Percentiles rank a stretch among this genome's conserved stretches.
Evolutionary conservation across 202 grass and related monocot genomes (phyloP).

Genomic region (Hordeum pubiflorum): DNA sequence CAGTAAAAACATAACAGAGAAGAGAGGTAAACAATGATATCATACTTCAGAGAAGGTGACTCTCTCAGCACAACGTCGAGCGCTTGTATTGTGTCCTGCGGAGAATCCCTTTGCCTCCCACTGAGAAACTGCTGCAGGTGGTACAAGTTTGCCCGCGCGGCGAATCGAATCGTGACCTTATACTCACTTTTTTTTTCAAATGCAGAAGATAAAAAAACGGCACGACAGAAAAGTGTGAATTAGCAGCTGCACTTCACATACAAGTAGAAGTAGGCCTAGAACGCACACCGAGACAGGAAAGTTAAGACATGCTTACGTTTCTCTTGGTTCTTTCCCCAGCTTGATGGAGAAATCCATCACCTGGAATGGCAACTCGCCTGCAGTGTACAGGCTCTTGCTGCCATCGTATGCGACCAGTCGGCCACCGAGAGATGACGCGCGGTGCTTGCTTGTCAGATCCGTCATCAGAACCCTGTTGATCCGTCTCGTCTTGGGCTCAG

Average conservation of each 20-base stretch:
- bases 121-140: conserved; percentile 44
- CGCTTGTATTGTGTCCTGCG: conserved; percentile 61
- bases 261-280: background rate
- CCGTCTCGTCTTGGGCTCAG: conserved; percentile 25
- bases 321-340: conserved; percentile 22
- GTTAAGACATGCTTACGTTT: conserved; percentile 15
- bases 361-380: conserved; percentile 41
- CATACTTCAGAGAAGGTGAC: conserved; percentile 51
- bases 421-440: conserved; percentile 2
- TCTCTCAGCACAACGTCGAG: conserved; percentile 76
- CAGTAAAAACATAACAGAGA: background rate
- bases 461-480: conserved; percentile 34
- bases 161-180: conserved; percentile 49
- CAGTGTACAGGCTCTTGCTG: conserved; percentile 50
- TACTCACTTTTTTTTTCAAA: conserved; percentile 38
- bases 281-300: background rate
- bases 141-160: conserved; percentile 32
- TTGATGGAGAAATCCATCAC: conserved; percentile 45
- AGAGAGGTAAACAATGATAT: background rate
- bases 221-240: background rate
- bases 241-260: background rate
- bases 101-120: conserved; percentile 32
- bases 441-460: conserved; percentile 24
- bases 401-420: conserved; percentile 44
- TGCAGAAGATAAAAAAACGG: conserved; percentile 9